Evolutionary conservation across 768 basidiomycete species (phyloP).

Genomic region (Mycena metata): DNA sequence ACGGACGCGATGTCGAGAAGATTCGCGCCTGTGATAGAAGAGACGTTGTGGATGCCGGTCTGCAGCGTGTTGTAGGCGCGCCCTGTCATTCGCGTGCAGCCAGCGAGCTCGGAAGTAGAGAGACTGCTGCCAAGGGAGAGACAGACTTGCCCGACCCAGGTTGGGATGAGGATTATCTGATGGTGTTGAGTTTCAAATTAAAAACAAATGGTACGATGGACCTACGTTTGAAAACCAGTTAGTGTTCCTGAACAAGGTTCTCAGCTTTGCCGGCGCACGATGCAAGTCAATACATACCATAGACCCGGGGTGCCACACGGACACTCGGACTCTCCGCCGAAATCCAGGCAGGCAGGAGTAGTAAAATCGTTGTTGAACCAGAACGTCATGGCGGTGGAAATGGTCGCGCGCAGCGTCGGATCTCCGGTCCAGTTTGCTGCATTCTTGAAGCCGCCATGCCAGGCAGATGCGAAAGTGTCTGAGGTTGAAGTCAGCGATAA

Average conservation of each 20-base stretch:
- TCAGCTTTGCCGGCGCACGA: conserved; percentile 12
- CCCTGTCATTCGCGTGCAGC: conserved; percentile 57
- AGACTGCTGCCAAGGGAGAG: conserved; percentile 58
- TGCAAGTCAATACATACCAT: conserved; percentile 38
- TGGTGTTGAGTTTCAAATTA: conserved; percentile 2
- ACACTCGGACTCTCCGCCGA: conserved; percentile 58
- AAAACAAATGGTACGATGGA: background rate
- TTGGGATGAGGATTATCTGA: conserved; percentile 68
- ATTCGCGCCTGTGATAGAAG: conserved; percentile 67
- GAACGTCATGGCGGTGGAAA: conserved; percentile 58
- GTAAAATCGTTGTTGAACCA: conserved; percentile 69
- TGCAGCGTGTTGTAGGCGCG: conserved; percentile 58
- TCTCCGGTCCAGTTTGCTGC: conserved; percentile 54
- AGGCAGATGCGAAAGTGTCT: conserved; percentile 66
- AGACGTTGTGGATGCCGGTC: conserved; percentile 53
- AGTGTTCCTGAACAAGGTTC: conserved; percentile 56
- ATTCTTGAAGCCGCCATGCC: conserved; percentile 61
- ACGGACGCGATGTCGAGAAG: conserved; percentile 63
- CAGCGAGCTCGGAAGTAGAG: conserved; percentile 47
- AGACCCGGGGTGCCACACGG: conserved; percentile 62
- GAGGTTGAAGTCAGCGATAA: background rate
- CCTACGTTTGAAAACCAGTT: conserved; percentile 67
- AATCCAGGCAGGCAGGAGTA: conserved; percentile 58
- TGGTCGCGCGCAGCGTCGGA: conserved; percentile 48
- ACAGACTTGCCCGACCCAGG: conserved; percentile 62